A percentile compares a stretch with the other conserved stretches of the same genome.
phyloP scores from a whole-genome alignment of 768 basidiomycete species.

The Agaricus blazei region DNA sequence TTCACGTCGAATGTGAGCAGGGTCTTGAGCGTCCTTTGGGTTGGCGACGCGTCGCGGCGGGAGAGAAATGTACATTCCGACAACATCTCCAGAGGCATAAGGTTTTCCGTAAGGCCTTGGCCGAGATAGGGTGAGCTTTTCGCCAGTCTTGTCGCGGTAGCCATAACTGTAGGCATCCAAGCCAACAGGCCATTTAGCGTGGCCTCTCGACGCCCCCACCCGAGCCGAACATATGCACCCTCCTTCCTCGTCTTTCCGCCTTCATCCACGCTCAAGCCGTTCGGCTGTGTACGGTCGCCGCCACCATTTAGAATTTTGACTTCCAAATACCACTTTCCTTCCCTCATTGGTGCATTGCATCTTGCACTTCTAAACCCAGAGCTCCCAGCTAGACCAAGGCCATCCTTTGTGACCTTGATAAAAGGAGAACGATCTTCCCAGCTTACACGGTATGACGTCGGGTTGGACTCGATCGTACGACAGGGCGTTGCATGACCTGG shows the following conservation, averaged over 20 bases:
- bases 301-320: conserved; percentile 74
- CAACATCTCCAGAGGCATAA: conserved; percentile 79
- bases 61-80: conserved; percentile 91
- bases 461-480: conserved; percentile 77
- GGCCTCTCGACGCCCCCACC: conserved; percentile 90
- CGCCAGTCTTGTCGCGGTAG: conserved; percentile 86
- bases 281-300: conserved; percentile 37
- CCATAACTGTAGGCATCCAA: conserved; percentile 94
- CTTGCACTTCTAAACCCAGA: conserved; percentile 90
- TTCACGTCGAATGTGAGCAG: conserved; percentile 79
- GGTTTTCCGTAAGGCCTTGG: conserved; percentile 71
- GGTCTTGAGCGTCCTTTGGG: conserved; percentile 65
- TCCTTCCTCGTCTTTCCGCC: conserved; percentile 42
- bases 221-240: conserved; percentile 75
- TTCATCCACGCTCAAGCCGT: neutral
- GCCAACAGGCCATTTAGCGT: conserved; percentile 88
- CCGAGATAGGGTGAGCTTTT: conserved; percentile 83
- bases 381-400: conserved; percentile 68
- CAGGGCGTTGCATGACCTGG: conserved; percentile 56
- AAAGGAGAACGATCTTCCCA: conserved; percentile 91
- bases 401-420: conserved; percentile 75
- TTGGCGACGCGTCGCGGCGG: conserved; percentile 61
- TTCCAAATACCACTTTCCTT: conserved; percentile 95
- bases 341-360: conserved; percentile 82
- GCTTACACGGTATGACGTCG: conserved; percentile 64